phyloP scores from a whole-genome alignment of 2,329 filamentous ascomycete species.

The Emergomyces pasteurianus region DNA sequence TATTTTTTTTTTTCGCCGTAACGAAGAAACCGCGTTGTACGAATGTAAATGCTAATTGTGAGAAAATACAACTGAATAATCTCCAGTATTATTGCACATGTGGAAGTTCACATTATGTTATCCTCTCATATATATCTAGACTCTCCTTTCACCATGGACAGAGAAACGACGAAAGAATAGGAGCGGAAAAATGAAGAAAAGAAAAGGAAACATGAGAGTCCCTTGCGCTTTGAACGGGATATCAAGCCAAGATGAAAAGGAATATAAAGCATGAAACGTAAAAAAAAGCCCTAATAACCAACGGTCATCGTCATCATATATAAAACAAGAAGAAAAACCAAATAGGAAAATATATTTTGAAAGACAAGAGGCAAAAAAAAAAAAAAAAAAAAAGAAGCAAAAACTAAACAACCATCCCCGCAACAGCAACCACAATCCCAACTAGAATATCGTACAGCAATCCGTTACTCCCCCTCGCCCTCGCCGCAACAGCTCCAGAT shows the following conservation, averaged over 20 bases:
- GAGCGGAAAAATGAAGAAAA: neutral
- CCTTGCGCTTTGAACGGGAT: neutral
- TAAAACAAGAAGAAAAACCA: neutral
- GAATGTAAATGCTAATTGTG: too few relatives aligned
- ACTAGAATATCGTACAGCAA: constrained; percentile 29
- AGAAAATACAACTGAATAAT: too few relatives aligned
- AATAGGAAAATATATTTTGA: neutral
- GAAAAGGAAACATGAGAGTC: neutral
- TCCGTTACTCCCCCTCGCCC: constrained; percentile 16
- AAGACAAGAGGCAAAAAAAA: neutral
- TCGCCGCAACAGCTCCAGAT: constrained; percentile 10
- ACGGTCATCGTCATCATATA: neutral
- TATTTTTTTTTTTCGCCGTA: too few relatives aligned
- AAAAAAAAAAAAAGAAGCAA: constrained; percentile 1
- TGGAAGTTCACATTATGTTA: too few relatives aligned
- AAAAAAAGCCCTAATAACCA: neutral
- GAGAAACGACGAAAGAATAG: too few relatives aligned
- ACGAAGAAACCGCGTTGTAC: too few relatives aligned
- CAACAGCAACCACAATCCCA: constrained; percentile 34
- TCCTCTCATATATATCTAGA: neutral
- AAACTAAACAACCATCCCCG: constrained; percentile 32
- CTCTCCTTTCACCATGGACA: neutral
- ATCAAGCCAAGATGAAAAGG: neutral
- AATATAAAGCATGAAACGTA: too few relatives aligned
- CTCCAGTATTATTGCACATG: too few relatives aligned